These are phyloP conservation scores for Boechera divaricarpa DNA, from an alignment of 345 rosid genomes.

Conservation along the genomic window DNA sequence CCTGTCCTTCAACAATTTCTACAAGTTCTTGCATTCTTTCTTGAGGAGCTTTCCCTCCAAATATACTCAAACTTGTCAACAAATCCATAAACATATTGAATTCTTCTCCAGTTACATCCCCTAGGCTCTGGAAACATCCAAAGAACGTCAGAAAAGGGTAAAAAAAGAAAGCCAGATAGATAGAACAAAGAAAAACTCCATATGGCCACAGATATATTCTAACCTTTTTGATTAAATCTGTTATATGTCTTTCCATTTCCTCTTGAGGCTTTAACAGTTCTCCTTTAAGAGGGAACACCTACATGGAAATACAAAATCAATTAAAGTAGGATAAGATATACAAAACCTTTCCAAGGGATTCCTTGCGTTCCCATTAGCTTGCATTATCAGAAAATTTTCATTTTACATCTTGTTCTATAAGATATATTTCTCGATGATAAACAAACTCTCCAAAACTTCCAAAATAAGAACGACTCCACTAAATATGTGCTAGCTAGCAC, in stretches of 20 bases:
- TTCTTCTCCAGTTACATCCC: slow-evolving; percentile 86
- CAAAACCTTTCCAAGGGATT: slow-evolving; percentile 21
- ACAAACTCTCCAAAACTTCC: slow-evolving; percentile 10
- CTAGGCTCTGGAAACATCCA: slow-evolving; percentile 62
- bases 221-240: slow-evolving; percentile 87
- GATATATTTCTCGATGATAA: not conserved
- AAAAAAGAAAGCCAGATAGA: not conserved
- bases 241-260: slow-evolving; percentile 92
- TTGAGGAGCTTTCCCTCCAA: slow-evolving; percentile 88
- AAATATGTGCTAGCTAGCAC: not conserved
- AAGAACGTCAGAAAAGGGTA: slow-evolving; percentile 11
- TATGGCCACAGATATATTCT: slow-evolving; percentile 3
- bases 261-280: slow-evolving; percentile 93
- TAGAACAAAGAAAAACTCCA: slow-evolving; percentile 13
- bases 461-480: not conserved
- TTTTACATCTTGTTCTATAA: not conserved
- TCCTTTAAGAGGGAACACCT: slow-evolving; percentile 84
- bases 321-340: slow-evolving; percentile 8
- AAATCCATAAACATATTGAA: slow-evolving; percentile 96
- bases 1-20: slow-evolving; percentile 84
- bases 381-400: not conserved
- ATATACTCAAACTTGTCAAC: slow-evolving; percentile 73
- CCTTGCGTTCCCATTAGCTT: not conserved
- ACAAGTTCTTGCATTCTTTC: slow-evolving; percentile 91
- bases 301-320: slow-evolving; percentile 33